phyloP scores from a whole-genome alignment of 2,329 filamentous ascomycete species.

The Sclerotinia sclerotiorum region DNA sequence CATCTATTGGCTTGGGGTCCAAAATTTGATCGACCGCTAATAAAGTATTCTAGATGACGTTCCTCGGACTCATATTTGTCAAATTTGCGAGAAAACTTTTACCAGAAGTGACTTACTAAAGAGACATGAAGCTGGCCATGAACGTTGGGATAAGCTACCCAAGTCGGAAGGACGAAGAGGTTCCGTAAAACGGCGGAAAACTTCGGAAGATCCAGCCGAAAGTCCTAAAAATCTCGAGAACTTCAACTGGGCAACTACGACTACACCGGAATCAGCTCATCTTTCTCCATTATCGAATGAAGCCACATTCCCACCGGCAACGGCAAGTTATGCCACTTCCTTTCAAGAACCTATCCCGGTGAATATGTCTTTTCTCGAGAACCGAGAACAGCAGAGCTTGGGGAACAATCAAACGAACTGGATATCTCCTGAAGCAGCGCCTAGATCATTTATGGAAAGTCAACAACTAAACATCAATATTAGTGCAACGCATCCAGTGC shows the following conservation, averaged over 20 bases:
- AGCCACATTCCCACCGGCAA: neutral
- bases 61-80: constrained; percentile 30
- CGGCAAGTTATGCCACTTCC: neutral
- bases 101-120: constrained; percentile 35
- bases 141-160: constrained; percentile 30
- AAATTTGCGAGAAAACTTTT: constrained; percentile 34
- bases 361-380: neutral
- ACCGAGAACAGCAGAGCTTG: neutral
- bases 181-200: constrained; percentile 27
- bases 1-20: neutral
- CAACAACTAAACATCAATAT: neutral
- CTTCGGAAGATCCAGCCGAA: constrained; percentile 6
- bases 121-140: constrained; percentile 34
- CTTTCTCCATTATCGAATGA: constrained; percentile 13
- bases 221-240: neutral
- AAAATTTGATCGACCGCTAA: constrained; percentile 12
- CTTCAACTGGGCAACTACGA: constrained; percentile 2
- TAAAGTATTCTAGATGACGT: constrained; percentile 25
- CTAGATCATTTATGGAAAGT: neutral
- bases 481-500: neutral
- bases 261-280: constrained; percentile 6
- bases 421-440: constrained; percentile 8
- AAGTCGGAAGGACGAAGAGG: constrained; percentile 8
- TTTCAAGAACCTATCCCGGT: neutral
- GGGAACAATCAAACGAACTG: neutral